A percentile compares a stretch with the other conserved stretches of the same genome.
Evolutionary conservation across 495 filamentous ascomycete species (phyloP).

Genomic region (Trichoderma parareesei): DNA sequence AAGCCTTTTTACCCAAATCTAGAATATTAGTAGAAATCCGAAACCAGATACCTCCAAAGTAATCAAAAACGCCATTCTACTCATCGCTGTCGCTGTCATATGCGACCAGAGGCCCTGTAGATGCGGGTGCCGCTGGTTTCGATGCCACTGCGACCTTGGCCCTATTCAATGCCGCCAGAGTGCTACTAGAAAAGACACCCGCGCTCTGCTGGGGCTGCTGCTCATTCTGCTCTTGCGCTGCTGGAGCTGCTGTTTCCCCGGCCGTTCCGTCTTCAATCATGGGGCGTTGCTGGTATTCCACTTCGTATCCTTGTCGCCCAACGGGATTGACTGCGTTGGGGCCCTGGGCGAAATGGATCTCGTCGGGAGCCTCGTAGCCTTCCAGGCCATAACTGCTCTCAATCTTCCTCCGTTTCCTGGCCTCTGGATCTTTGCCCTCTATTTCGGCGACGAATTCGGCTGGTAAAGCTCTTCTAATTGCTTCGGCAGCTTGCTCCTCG

Average conservation of each 20-base stretch:
- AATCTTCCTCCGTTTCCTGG: slow-evolving; percentile 77
- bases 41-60: neutral
- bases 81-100: slow-evolving; percentile 88
- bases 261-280: slow-evolving; percentile 39
- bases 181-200: slow-evolving; percentile 75
- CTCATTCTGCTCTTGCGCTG: slow-evolving; percentile 28
- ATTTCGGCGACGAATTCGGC: slow-evolving; percentile 87
- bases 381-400: slow-evolving; percentile 83
- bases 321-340: slow-evolving; percentile 50
- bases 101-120: slow-evolving; percentile 66
- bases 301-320: slow-evolving; percentile 41
- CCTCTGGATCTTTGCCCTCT: slow-evolving; percentile 81
- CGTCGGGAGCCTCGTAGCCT: slow-evolving; percentile 91
- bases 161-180: slow-evolving; percentile 62
- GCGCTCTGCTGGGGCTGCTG: slow-evolving; percentile 38
- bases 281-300: slow-evolving; percentile 39
- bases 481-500: slow-evolving; percentile 97
- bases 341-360: slow-evolving; percentile 79
- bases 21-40: slow-evolving; percentile 5
- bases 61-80: slow-evolving; percentile 14
- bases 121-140: slow-evolving; percentile 34
- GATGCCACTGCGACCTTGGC: slow-evolving; percentile 42
- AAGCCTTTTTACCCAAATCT: neutral
- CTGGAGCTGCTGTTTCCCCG: slow-evolving; percentile 10
- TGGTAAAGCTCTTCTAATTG: slow-evolving; percentile 82